A percentile compares a stretch with the other conserved stretches of the same genome.
Evolutionary conservation across 257 asterid genomes (phyloP).

Genomic region (Solanum sitiens): DNA sequence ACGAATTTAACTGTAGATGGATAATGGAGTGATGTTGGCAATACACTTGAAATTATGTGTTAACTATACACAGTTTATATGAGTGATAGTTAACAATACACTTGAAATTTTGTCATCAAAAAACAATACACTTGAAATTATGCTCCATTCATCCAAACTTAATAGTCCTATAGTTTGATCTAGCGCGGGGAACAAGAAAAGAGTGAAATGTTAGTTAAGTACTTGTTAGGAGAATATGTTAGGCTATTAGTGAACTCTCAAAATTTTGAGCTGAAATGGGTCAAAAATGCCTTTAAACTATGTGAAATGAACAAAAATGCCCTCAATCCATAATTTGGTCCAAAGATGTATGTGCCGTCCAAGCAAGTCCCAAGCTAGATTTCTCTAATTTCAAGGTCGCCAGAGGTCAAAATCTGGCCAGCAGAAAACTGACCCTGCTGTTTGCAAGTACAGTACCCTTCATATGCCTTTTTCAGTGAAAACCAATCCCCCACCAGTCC

Average conservation of each 20-base stretch:
- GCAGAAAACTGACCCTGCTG: not conserved
- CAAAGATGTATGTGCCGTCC: not conserved
- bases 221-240: not conserved
- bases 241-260: not conserved
- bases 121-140: not conserved
- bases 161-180: not conserved
- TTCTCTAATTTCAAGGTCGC: not conserved
- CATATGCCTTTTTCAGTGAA: not conserved
- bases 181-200: not conserved
- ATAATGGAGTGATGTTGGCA: not conserved
- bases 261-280: not conserved
- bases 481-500: not conserved
- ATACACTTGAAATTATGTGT: not conserved
- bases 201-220: not conserved
- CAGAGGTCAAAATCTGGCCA: not conserved
- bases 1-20: not conserved
- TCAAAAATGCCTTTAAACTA: not conserved
- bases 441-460: not conserved
- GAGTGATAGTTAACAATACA: not conserved
- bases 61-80: not conserved
- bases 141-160: not conserved
- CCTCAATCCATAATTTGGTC: not conserved
- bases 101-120: not conserved
- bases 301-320: not conserved
- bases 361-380: not conserved